Conservation (phyloP, 148 eudicot species). For the Vaccinium darrowii region DNA sequence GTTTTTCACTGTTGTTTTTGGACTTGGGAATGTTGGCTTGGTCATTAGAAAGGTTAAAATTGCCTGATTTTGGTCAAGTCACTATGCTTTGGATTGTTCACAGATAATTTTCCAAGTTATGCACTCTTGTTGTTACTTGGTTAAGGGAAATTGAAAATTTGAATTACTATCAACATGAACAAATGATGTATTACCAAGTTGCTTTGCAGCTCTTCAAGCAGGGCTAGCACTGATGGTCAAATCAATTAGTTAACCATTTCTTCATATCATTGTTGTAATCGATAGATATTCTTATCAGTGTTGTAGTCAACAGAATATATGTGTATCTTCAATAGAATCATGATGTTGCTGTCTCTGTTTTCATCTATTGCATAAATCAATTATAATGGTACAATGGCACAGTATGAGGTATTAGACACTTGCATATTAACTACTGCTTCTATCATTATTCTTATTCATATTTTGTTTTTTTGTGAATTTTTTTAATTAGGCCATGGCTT, state of each 20-base stretch:
- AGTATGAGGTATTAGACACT: slow-evolving; percentile 73
- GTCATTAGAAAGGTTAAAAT: slow-evolving; percentile 3
- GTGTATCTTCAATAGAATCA: background rate
- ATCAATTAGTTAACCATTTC: background rate
- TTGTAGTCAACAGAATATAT: background rate
- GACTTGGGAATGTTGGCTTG: background rate
- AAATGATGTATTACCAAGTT: background rate
- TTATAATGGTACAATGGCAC: slow-evolving; percentile 50
- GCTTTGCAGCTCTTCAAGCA: background rate
- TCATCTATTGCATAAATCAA: slow-evolving; percentile 62
- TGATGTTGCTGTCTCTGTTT: slow-evolving; percentile 1
- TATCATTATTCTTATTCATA: too few species aligned
- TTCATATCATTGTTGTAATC: background rate
- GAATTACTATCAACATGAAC: background rate
- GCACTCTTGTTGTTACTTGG: background rate
- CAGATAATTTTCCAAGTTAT: background rate
- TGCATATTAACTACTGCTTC: too few species aligned
- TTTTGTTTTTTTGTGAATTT: too few species aligned
- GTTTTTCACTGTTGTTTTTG: background rate
- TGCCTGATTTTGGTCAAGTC: background rate
- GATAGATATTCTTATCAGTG: background rate
- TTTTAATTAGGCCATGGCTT: too few species aligned
- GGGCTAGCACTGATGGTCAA: background rate
- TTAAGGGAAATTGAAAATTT: background rate
- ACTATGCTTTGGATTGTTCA: background rate